Evolutionary conservation across 352 stramenopile genomes (phyloP), one percentile per base, ranked within the genome.

Genomic region (Globisporangium nagaii): DNA sequence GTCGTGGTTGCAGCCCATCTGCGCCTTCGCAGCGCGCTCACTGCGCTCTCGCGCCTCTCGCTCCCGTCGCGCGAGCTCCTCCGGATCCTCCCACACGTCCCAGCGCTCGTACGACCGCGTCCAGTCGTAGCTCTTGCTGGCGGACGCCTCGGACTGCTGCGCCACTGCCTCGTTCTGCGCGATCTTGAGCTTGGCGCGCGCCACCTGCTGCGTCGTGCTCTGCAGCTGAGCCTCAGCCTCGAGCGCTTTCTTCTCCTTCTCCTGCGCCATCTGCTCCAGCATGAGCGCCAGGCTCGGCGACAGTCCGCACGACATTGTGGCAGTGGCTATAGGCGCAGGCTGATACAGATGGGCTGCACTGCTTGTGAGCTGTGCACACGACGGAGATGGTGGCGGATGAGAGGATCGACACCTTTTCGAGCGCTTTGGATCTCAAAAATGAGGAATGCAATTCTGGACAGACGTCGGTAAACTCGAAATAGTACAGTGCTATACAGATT

Each of bases 1-100:
- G 64, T 94, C 84, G 61, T 94, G 84, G 56, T 90, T 85, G 68
- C 84, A 94, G 30, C 75, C 68, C 39, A 73, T 72, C 25, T 84
- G 71, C 24, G 63, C 58, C 47, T 75, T 72, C 0, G 62, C 36
- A 1, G 76, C 74, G 0, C 78, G 75, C 44, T 84, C 76, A 22
- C 73, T 78, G 56, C 83, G 86, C 13, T 84, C 78, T 20, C 79
- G 62, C 34, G 78, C 74, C 27, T 75, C 69, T 51, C 85, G 70
- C 43, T 94, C 79, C 28, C 80, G 66, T 27, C 63, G 71, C 17
- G 73, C 80, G 12, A 92, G 71, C 61, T 92, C 84, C 43, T 94
- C 84, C 0, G 81, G 79, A 46, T 94, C 84, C 40, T 92, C 71
- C 72, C 75, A 94, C 22, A 68, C 72, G 46, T 87, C 73, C 84